These are phyloP conservation scores for Triticum urartu DNA, from an alignment of 176 grass and related monocot genomes.

Conservation along the genomic window DNA sequence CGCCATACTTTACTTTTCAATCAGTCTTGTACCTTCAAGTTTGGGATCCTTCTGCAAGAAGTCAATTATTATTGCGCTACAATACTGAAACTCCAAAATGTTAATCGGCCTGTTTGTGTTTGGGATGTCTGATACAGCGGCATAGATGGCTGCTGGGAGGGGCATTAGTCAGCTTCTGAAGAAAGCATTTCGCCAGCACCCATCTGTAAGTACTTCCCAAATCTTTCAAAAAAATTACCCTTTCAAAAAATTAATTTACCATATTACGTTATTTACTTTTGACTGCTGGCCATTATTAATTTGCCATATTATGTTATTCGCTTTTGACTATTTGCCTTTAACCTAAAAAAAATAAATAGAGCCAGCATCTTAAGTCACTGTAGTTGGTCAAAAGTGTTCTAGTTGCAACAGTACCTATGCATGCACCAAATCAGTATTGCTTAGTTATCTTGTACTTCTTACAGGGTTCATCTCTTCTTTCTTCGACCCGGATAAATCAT, in stretches of 20 bases:
- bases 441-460: neutral
- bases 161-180: conserved; percentile 64
- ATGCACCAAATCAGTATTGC: neutral
- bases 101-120: neutral
- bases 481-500: conserved; percentile 49
- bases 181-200: conserved; percentile 54
- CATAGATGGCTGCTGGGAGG: conserved; percentile 58
- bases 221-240: neutral
- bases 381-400: neutral
- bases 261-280: too few relatives aligned
- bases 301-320: neutral
- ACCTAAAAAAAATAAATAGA: neutral
- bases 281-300: neutral
- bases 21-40: neutral
- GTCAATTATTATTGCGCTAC: neutral
- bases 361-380: neutral
- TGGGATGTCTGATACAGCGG: neutral
- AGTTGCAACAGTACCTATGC: neutral
- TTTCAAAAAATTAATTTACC: too few relatives aligned
- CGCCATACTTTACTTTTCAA: neutral
- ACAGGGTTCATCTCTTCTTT: conserved; percentile 58
- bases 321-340: neutral
- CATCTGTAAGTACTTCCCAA: conserved; percentile 48
- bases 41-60: neutral
- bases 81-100: neutral